phyloP scores from a whole-genome alignment of 305 asterid genomes.

The Nicotiana rustica region DNA sequence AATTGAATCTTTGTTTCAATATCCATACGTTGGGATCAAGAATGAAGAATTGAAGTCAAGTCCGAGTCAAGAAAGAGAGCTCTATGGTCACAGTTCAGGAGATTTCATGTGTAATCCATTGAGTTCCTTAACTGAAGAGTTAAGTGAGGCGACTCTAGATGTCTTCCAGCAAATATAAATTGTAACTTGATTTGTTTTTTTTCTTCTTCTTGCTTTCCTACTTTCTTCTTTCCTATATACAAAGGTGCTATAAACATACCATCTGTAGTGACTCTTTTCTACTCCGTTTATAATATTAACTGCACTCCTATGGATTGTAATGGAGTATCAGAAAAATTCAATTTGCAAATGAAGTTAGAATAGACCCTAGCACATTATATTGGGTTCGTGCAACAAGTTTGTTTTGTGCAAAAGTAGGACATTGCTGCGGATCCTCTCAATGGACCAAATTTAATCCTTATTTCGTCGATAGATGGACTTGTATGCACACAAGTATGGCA shows the following conservation, averaged over 20 bases:
- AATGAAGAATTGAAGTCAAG: constrained; percentile 37
- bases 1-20: constrained; percentile 41
- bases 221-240: constrained; percentile 3
- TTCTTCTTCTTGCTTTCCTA: constrained; percentile 1
- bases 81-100: constrained; percentile 39
- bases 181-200: constrained; percentile 24
- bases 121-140: constrained; percentile 42
- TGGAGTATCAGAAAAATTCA: no score
- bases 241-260: not conserved
- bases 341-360: no score
- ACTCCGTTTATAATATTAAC: not conserved
- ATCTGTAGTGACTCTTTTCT: not conserved
- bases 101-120: constrained; percentile 43
- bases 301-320: no score
- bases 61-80: constrained; percentile 43
- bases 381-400: no score
- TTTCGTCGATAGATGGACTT: no score
- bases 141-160: constrained; percentile 44
- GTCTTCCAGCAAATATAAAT: constrained; percentile 53
- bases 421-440: no score
- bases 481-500: no score
- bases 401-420: no score
- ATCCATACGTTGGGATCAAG: constrained; percentile 41
- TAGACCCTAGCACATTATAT: no score
- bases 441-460: no score